These are phyloP conservation scores for Magnusiomyces tetraspermus DNA, from an alignment of 1,139 yeast genomes.

Conservation along the genomic window DNA sequence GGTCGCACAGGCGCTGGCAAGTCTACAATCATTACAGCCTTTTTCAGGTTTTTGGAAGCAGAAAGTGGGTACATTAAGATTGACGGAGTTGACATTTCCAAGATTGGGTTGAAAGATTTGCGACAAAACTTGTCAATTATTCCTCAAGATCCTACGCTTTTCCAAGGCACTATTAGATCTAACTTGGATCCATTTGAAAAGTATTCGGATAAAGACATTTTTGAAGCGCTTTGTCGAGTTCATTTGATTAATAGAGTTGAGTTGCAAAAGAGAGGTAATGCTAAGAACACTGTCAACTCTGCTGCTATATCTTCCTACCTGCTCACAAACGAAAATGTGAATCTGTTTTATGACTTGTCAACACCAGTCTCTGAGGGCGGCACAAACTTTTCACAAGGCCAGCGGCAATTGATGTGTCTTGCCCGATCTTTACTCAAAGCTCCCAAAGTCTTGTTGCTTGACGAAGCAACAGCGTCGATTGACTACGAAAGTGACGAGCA, in stretches of 20 bases:
- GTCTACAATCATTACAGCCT: slow-evolving; percentile 88
- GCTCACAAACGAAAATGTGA: no score
- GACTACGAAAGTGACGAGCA: slow-evolving; percentile 88
- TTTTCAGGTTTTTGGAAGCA: slow-evolving; percentile 86
- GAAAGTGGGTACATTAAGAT: slow-evolving; percentile 72
- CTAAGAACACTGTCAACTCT: neutral
- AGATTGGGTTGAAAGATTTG: slow-evolving; percentile 67
- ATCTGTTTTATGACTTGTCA: slow-evolving; percentile 66
- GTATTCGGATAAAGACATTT: slow-evolving; percentile 63
- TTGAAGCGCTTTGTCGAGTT: slow-evolving; percentile 78
- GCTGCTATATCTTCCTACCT: no score
- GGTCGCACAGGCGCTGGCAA: slow-evolving; percentile 99
- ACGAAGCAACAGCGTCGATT: slow-evolving; percentile 95
- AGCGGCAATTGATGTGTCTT: slow-evolving; percentile 85
- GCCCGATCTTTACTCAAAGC: slow-evolving; percentile 80
- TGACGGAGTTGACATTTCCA: slow-evolving; percentile 87
- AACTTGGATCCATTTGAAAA: slow-evolving; percentile 76
- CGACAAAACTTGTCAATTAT: slow-evolving; percentile 82
- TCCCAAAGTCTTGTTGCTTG: slow-evolving; percentile 80
- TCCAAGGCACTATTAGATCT: slow-evolving; percentile 71
- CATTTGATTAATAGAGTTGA: slow-evolving; percentile 43
- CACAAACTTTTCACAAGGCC: slow-evolving; percentile 87
- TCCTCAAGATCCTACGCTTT: slow-evolving; percentile 84
- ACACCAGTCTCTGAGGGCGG: slow-evolving; percentile 83
- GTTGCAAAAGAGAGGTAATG: neutral